These are phyloP conservation scores for Nakazawaea siamensis DNA, from an alignment of 805 yeast species.

Conservation along the genomic window DNA sequence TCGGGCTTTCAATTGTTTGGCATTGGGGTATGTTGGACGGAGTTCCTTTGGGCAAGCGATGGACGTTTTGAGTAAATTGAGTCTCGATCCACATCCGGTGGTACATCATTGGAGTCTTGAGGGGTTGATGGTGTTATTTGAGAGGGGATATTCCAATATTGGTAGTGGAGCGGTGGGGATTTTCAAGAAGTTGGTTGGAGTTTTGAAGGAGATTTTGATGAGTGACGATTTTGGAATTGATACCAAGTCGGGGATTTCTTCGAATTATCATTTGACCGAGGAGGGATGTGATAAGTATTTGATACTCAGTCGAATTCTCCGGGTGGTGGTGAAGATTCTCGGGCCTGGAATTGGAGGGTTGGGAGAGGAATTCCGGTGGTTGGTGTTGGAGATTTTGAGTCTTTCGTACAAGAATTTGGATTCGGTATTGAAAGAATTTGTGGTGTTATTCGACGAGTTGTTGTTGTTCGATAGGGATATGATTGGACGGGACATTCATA, in stretches of 20 bases:
- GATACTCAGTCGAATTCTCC: constrained; percentile 33
- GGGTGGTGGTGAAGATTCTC: constrained; percentile 36
- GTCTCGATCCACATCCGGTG: constrained; percentile 76
- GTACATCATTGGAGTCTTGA: constrained; percentile 70
- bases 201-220: constrained; percentile 28
- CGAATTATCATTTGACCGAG: constrained; percentile 38
- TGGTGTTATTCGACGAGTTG: constrained; percentile 36
- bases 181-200: constrained; percentile 32
- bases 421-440: constrained; percentile 26
- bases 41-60: constrained; percentile 36
- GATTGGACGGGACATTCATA: constrained; percentile 21
- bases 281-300: constrained; percentile 30
- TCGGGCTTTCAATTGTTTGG: constrained; percentile 49
- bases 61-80: constrained; percentile 50
- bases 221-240: constrained; percentile 44
- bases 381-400: constrained; percentile 29
- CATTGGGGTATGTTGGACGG: constrained; percentile 37
- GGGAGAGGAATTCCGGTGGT: constrained; percentile 25
- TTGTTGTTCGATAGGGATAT: constrained; percentile 34
- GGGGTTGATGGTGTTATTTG: constrained; percentile 48
- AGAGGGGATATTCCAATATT: constrained; percentile 35
- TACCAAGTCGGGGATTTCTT: constrained; percentile 32
- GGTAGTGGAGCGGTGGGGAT: constrained; percentile 20
- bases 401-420: constrained; percentile 24
- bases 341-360: constrained; percentile 46